Base-by-base conservation (phyloP, 78 protist species). In the Guillardia theta region DNA sequence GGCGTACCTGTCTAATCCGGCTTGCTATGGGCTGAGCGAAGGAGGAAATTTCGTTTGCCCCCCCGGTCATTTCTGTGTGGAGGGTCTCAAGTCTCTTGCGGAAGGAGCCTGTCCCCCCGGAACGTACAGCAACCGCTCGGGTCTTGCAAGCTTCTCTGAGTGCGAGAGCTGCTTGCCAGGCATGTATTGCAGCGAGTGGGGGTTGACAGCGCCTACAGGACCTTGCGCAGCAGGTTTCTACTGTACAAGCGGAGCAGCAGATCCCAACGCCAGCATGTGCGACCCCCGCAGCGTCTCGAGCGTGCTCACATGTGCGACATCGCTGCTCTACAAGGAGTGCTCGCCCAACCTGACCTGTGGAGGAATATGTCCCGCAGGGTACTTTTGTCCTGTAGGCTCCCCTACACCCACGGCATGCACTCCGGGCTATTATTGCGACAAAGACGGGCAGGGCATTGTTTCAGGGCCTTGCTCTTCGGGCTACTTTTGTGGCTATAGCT, bases 401-500 rank as follows among this genome's bases (percentile, higher is more conserved):
- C 4, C n/a, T 15, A 24, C 46, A 48, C 93, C 48, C 15, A 41
- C 41, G 0, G 88, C 54, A 36, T 96, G 97, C 46, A 36, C 15
- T 6, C 70, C 53, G n/a, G 97, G 97, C 37, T 1, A 41, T n/a
- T 88, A 30, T 41, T 88, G 93, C 37, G 93, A 18, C 36, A 8
- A 10, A 22, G 62, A 8, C 43, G 44, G 27, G 0, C 93, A 48
- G 93, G 0, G 24, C 5, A 15, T 27, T 15, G 58, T 41, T 37
- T 15, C 19, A 12, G 92, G 53, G 19, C 41, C 19, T 21, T 95
- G 96, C 90, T 9, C 12, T 19, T 88, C 78, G 0, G 96, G 96
- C 37, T 94, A 78, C 90, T 9, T 22, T 19, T 88, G 62, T 0
- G 96, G 96, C 37, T 94, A 78, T 88, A 48, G 24, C 93, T 95